Conservation (phyloP, 805 yeast species). For the Candida loeiensis region DNA sequence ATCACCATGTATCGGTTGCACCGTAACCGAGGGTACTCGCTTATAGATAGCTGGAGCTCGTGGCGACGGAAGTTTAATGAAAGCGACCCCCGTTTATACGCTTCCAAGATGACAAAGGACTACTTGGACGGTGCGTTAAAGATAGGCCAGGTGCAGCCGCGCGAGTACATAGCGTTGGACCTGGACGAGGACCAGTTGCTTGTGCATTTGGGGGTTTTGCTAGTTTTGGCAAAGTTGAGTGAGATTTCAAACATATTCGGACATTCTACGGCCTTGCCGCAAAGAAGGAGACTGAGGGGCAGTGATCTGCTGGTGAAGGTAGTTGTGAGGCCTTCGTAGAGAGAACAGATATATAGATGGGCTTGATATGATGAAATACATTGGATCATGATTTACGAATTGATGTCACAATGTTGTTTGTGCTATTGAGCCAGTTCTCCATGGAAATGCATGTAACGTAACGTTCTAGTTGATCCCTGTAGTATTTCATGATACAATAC, state of each 20-base stretch:
- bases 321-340: background rate
- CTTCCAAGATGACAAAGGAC: background rate
- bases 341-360: background rate
- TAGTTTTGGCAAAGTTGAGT: background rate
- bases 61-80: constrained; percentile 5
- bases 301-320: background rate
- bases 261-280: background rate
- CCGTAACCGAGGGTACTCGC: constrained; percentile 1
- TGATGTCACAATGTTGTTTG: too few relatives aligned
- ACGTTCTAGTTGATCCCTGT: too few relatives aligned
- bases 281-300: background rate
- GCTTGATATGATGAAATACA: too few relatives aligned
- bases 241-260: background rate
- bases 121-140: background rate
- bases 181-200: constrained; percentile 1
- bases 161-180: constrained; percentile 2
- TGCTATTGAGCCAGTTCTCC: too few relatives aligned
- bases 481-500: too few relatives aligned
- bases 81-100: constrained; percentile 1
- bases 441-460: too few relatives aligned
- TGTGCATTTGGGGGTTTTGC: constrained; percentile 1
- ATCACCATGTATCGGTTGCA: constrained; percentile 1
- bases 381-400: too few relatives aligned
- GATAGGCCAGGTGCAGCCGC: background rate
- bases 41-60: constrained; percentile 4